These are phyloP conservation scores for Pythium rishiriense DNA, from an alignment of 352 stramenopile species.

Conservation along the genomic window DNA sequence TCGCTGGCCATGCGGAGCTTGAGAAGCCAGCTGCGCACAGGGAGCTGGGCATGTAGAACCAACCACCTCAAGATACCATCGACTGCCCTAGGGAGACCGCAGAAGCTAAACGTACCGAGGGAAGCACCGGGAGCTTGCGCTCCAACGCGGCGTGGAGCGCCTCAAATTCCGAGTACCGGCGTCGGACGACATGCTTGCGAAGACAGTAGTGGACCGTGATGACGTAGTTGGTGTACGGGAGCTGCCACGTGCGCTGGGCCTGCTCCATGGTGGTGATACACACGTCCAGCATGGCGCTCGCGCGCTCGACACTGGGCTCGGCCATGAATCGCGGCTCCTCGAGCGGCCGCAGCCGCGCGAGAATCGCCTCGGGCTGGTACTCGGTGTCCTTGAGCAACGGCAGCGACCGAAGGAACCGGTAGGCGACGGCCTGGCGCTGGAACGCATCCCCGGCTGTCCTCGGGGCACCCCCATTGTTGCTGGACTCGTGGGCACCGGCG, in stretches of 20 bases:
- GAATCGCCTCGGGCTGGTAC: constrained; percentile 34
- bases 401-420: constrained; percentile 62
- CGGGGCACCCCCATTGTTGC: not conserved
- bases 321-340: constrained; percentile 24
- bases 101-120: constrained; percentile 25
- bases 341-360: constrained; percentile 48
- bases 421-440: constrained; percentile 61
- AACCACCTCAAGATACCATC: not conserved
- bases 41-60: constrained; percentile 39
- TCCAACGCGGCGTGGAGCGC: constrained; percentile 44
- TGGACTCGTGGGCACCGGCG: not conserved
- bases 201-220: constrained; percentile 73
- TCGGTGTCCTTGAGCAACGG: constrained; percentile 44
- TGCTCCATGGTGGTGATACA: constrained; percentile 62
- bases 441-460: constrained; percentile 29
- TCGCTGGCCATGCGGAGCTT: constrained; percentile 37
- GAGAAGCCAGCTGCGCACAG: constrained; percentile 46
- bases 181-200: constrained; percentile 62
- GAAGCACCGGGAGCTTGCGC: constrained; percentile 50
- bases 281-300: constrained; percentile 64
- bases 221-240: constrained; percentile 80
- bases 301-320: constrained; percentile 32
- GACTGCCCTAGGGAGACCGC: not conserved
- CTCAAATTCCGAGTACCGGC: constrained; percentile 66
- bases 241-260: constrained; percentile 44